Evolutionary conservation across 1,284 basidiomycete genomes (phyloP), one percentile per base, ranked within the genome.

Genomic region (Ustilago sp.): DNA sequence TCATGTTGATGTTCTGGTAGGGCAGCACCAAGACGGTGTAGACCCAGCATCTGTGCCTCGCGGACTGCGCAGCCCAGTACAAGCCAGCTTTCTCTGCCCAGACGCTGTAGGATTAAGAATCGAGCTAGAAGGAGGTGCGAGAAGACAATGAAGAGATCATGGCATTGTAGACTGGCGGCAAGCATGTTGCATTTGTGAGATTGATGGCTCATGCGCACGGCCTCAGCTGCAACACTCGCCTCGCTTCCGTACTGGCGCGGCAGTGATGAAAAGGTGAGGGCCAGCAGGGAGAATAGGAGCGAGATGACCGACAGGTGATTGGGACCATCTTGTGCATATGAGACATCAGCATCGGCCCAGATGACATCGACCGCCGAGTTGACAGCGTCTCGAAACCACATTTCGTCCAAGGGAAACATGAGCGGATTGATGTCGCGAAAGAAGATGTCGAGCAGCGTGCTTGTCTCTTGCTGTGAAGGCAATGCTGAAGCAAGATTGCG

Each of bases 361-460:
- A 71, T 43, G 15, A 65, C 48, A 31, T 66, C 63, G 41, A 39
- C 50, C 15, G 67, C 61, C 19, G 56, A 51, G 23, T 71, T 57
- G 41, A 65, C n/a, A 4, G 68, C 63, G 38, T 66, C 51, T 11
- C 68, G 63, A n/a, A 71, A 71, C 59, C 59, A 62, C 36, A 62
- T 36, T n/a, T 71, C 68, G 55, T 71, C 68, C 38, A 71, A 65
- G 6, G 68, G 68, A 39, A 65, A 65, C 63, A 71, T 66, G 55
- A 65, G 63, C 9, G 59, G 51, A 28, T 71, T 71, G 63, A 71
- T 71, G 51, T 71, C 59, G 59, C 68, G 68, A 19, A 66, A 71
- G 31, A 71, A 71, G 48, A 71, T 35, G 35, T 63, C 63, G 8
- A 71, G 54, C 13, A 71, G 47, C 0, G 31, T 23, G 1, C 34